These are phyloP conservation scores for Cymbidium sinense DNA, from an alignment of 106 monocot species.

Conservation along the genomic window DNA sequence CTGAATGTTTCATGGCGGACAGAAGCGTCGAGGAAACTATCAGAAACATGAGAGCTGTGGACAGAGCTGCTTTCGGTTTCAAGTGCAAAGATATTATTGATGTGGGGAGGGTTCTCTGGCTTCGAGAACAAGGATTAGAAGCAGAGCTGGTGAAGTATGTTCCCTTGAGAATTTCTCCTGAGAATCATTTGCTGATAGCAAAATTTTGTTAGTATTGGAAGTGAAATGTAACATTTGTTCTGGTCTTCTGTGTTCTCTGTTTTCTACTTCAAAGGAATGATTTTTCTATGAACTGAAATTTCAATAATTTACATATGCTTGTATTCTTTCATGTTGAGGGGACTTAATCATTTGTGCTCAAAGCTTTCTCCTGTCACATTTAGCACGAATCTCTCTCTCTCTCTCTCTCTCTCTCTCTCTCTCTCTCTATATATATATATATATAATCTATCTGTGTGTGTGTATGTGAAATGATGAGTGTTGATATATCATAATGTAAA, in stretches of 20 bases:
- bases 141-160: constrained; percentile 76
- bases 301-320: neutral
- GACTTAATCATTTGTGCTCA: too few species aligned
- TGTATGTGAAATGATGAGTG: too few species aligned
- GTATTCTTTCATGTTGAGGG: too few species aligned
- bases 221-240: neutral
- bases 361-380: too few species aligned
- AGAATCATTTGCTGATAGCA: constrained; percentile 76
- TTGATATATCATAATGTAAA: too few species aligned
- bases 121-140: constrained; percentile 46
- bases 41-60: constrained; percentile 37
- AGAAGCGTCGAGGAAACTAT: constrained; percentile 47
- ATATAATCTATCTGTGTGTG: too few species aligned
- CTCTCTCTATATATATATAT: too few species aligned
- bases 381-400: too few species aligned
- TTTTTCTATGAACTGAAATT: neutral
- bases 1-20: neutral
- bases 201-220: constrained; percentile 12
- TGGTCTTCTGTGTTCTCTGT: neutral
- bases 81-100: constrained; percentile 97
- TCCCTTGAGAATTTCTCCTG: constrained; percentile 64
- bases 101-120: constrained; percentile 55
- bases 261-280: neutral
- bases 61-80: constrained; percentile 59
- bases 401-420: too few species aligned